Percentiles rank a stretch among this genome's conserved stretches.
Conservation (phyloP, 2,329 filamentous ascomycete species). For the Botrytis sinoallii region DNA sequence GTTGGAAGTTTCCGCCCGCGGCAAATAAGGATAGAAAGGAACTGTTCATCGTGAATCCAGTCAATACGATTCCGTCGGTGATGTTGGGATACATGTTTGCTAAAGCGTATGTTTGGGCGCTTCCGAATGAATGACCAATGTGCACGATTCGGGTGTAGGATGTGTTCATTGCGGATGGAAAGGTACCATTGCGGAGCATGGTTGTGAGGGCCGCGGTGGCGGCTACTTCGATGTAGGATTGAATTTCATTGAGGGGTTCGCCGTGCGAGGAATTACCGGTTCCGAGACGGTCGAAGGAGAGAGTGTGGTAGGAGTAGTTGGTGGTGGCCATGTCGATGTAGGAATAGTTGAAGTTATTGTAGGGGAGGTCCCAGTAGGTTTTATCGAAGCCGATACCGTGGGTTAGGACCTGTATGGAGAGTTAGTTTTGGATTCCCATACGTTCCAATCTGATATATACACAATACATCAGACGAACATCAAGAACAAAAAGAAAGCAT, state of each 20-base stretch:
- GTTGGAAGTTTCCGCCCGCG: background rate
- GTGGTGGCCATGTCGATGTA: conserved; percentile 13
- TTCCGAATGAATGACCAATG: background rate
- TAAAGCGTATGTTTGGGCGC: background rate
- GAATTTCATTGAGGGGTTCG: conserved; percentile 23
- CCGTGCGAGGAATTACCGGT: conserved; percentile 19
- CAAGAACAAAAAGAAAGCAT: background rate
- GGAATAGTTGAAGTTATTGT: conserved; percentile 20
- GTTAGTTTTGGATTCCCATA: background rate
- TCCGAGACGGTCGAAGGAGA: conserved; percentile 27
- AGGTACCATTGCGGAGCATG: conserved; percentile 8
- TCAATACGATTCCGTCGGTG: background rate
- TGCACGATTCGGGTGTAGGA: background rate
- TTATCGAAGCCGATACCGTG: conserved; percentile 24
- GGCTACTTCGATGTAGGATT: conserved; percentile 19
- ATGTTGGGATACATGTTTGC: background rate
- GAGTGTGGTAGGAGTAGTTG: conserved; percentile 19
- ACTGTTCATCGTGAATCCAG: background rate
- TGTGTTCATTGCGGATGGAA: background rate
- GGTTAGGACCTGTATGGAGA: conserved; percentile 17
- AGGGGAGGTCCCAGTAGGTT: conserved; percentile 24
- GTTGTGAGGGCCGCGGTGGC: conserved; percentile 17
- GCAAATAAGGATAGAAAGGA: background rate
- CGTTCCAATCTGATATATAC: background rate
- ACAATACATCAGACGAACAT: background rate